Base-by-base conservation (phyloP, 2,329 filamentous ascomycete species). In the Colletotrichum limetticola region DNA sequence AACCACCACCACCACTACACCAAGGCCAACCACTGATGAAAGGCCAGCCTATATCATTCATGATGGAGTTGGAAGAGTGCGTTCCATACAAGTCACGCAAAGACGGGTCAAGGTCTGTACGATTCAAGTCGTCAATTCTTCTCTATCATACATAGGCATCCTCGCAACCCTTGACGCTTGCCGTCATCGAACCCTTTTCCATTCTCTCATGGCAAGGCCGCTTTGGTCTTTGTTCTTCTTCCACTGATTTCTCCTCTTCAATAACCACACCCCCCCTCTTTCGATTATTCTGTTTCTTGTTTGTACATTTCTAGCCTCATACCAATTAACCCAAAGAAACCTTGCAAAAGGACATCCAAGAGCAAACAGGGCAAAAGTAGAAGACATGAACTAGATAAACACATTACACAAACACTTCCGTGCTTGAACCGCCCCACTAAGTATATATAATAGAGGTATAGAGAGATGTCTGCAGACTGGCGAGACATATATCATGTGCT, bases 101-200 rank as follows among this genome's bases (percentile, higher is more conserved):
- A 28, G 22, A 4, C 22, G 53, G 22, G 11, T 11, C 19, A 49
- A 11, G 42, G 42, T 28, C 6, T 14, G 68, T 56, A 12, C 58
- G 49, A 28, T 68, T 49, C 37, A 72, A 26, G 58, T 70, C 66
- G 46, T 70, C 70, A 56, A 69, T 70, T 72, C 66, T 64, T 69
- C 53, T 63, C 32, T 69, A 49, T 35, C 32, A 60, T 69, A 60
- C 66, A 64, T 4, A 26, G 12, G n/a, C 37, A 30, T 30, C 28
- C 16, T 42, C 32, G 42, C 26, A 14, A 28, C 30, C 58, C 30
- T 35, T 26, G 30, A 64, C 49, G 61, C 49, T n/a, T 64, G 30
- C 30, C 28, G 8, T 9, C 7, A 30, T 37, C 46, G 61, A 37
- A 22, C 37, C 16, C 9, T 16, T 37, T 55, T 26, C 11, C 61